phyloP scores from a whole-genome alignment of 1,139 yeast genomes.

The Zygosaccharomyces pseudobailii region DNA sequence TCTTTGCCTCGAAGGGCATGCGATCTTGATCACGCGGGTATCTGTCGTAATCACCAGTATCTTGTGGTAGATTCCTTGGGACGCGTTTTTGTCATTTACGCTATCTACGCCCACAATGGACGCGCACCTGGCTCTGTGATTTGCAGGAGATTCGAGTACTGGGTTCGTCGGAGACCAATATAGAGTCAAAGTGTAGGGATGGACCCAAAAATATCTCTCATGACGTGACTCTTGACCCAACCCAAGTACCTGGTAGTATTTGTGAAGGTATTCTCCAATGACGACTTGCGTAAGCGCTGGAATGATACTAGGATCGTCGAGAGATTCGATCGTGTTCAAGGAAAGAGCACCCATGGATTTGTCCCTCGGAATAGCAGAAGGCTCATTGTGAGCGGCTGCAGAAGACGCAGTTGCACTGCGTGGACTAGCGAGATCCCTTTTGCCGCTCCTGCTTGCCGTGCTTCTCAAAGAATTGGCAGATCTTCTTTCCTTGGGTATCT shows the following conservation, averaged over 20 bases:
- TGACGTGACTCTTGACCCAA: conserved; percentile 79
- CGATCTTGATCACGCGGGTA: conserved; percentile 64
- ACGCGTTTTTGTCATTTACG: conserved; percentile 83
- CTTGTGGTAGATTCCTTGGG: conserved; percentile 85
- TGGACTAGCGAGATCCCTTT: neutral
- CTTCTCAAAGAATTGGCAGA: conserved; percentile 2
- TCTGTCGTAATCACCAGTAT: conserved; percentile 74
- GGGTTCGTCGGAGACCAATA: conserved; percentile 90
- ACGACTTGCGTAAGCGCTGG: conserved; percentile 90
- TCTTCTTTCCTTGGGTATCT: neutral
- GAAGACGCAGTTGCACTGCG: neutral
- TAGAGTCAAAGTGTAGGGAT: conserved; percentile 85
- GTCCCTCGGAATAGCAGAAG: conserved; percentile 5
- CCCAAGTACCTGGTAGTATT: conserved; percentile 76
- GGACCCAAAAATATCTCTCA: conserved; percentile 93
- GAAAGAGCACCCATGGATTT: conserved; percentile 40
- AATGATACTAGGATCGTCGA: conserved; percentile 69
- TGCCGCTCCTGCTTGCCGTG: neutral
- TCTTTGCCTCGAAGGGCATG: conserved; percentile 83
- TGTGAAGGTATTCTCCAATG: conserved; percentile 85
- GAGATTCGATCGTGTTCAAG: conserved; percentile 64
- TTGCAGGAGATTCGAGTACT: conserved; percentile 58
- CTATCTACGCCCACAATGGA: conserved; percentile 78
- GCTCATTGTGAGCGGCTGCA: neutral
- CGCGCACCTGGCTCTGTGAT: conserved; percentile 67